Evolutionary conservation across 306 rosid genomes (phyloP).

Genomic region (Quercus dentata): DNA sequence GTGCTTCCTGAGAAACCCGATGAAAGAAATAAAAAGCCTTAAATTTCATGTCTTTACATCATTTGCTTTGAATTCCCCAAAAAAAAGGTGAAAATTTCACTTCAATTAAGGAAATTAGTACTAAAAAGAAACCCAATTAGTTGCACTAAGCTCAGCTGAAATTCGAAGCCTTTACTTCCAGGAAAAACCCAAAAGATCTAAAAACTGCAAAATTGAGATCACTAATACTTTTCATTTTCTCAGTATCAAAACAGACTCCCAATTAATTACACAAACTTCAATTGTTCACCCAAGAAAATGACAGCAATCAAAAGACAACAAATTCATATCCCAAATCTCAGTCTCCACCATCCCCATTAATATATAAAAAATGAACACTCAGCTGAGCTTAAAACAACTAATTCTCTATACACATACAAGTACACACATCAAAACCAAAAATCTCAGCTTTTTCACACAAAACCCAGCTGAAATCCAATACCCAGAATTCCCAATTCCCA

Average conservation of each 20-base stretch:
- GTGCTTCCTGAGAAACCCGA: background rate
- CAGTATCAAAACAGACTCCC: background rate
- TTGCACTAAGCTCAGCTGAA: background rate
- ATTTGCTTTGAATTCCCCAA: background rate
- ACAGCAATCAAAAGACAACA: background rate
- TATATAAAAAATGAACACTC: background rate
- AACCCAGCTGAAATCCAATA: background rate
- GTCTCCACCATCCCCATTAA: background rate
- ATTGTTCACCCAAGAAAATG: background rate
- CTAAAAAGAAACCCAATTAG: background rate
- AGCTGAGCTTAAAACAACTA: background rate
- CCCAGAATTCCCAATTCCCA: background rate
- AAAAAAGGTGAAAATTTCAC: background rate
- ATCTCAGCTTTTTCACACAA: background rate
- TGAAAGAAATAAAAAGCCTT: background rate
- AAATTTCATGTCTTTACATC: background rate
- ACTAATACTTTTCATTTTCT: background rate
- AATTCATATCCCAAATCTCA: background rate
- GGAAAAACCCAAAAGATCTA: background rate
- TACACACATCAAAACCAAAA: background rate
- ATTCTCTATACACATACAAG: background rate
- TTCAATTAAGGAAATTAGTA: background rate
- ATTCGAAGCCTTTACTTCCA: background rate
- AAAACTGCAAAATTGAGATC: background rate
- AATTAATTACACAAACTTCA: background rate